Conservation (phyloP, 805 yeast genomes). For the Saitoella complicata region DNA sequence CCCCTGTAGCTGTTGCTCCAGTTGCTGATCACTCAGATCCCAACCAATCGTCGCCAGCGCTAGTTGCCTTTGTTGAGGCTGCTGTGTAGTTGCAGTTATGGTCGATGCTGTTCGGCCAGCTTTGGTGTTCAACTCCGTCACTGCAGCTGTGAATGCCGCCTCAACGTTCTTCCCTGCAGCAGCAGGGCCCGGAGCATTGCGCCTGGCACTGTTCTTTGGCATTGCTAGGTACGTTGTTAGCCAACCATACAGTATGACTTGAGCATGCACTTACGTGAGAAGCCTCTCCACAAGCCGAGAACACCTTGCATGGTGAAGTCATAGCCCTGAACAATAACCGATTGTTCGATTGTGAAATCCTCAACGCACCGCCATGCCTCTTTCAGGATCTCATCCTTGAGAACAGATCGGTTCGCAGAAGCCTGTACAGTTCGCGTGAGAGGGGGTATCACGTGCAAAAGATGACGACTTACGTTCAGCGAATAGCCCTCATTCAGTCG, state of each 20-base stretch:
- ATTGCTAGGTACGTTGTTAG: too few species aligned
- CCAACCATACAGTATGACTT: not conserved
- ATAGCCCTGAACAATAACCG: too few species aligned
- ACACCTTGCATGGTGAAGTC: constrained; percentile 85
- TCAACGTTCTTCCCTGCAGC: not conserved
- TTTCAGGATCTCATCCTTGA: too few species aligned
- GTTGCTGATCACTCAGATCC: constrained; percentile 62
- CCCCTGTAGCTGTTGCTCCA: constrained; percentile 45
- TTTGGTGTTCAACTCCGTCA: not conserved
- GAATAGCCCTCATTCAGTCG: too few species aligned
- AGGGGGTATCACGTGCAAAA: too few species aligned
- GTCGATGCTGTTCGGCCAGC: not conserved
- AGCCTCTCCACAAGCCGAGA: constrained; percentile 75
- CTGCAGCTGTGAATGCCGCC: constrained; percentile 1
- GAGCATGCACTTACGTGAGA: constrained; percentile 11
- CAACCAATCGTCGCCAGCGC: constrained; percentile 38
- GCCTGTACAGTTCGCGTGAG: too few species aligned
- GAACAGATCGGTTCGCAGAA: too few species aligned
- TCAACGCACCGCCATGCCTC: too few species aligned
- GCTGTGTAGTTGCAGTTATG: not conserved
- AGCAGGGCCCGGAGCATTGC: not conserved
- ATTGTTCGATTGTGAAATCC: too few species aligned
- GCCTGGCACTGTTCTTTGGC: too few species aligned
- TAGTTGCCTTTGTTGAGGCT: constrained; percentile 1
- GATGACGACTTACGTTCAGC: too few species aligned